Percentiles rank a stretch among this genome's conserved stretches.
Conservation (phyloP, 2,329 filamentous ascomycete genomes). For the Orbilia ellipsospora region DNA sequence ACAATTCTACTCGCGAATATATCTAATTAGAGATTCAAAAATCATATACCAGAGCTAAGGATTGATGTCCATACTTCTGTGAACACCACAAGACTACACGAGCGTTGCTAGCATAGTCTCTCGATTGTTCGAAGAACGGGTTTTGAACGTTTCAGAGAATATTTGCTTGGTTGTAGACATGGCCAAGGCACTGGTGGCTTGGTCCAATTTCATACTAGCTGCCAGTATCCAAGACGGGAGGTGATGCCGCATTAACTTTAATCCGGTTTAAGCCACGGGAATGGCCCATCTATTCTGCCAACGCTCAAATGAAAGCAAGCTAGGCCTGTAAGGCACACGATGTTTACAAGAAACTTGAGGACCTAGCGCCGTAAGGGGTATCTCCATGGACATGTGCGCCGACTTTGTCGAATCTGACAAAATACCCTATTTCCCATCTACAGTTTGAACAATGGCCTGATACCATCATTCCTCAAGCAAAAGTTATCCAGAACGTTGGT, state of each 20-base stretch:
- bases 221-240: too few relatives aligned
- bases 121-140: too few relatives aligned
- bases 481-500: too few relatives aligned
- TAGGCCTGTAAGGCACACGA: too few relatives aligned
- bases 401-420: slow-evolving; percentile 8
- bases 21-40: too few relatives aligned
- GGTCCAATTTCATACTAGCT: neutral
- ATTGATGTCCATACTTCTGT: too few relatives aligned
- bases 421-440: neutral
- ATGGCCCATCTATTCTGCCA: neutral
- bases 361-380: neutral
- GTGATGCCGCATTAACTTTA: slow-evolving; percentile 42
- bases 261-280: slow-evolving; percentile 50
- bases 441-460: neutral
- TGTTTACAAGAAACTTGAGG: neutral
- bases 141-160: neutral
- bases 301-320: too few relatives aligned
- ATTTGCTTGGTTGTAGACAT: neutral
- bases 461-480: too few relatives aligned
- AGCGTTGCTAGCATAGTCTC: too few relatives aligned
- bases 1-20: too few relatives aligned
- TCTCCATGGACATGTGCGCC: slow-evolving; percentile 2
- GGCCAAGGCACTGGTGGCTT: slow-evolving; percentile 33
- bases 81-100: too few relatives aligned
- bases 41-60: too few relatives aligned